Evolutionary conservation across 1,284 basidiomycete genomes (phyloP), one percentile per base, ranked within the genome.

Genomic region (Ustilago tritici): DNA sequence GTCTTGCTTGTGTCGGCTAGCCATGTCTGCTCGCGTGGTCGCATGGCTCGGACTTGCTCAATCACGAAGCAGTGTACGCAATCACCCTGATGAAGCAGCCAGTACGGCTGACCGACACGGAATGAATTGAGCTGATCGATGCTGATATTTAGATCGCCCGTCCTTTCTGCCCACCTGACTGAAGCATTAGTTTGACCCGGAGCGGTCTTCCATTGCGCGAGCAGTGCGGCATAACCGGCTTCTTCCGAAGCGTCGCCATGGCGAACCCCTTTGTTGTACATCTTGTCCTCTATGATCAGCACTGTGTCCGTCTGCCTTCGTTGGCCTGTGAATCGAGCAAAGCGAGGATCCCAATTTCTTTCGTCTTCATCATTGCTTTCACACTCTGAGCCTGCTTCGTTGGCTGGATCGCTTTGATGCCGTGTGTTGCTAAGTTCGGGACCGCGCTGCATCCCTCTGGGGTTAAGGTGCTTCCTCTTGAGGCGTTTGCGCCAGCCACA

Each of bases 51-150:
- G 0, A 77, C 43, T 55, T 70, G 56, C 40, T 77, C 75, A 41
- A 77, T 36, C n/a, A 70, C 61, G 31, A 77, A 70, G 53, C 63
- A 63, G 17, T 77, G 75, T 1, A 65, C 58, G 41, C 75, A 77
- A 23, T 73, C 75, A 34, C 75, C 75, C 31, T 77, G 75, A 34
- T 77, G 75, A 7, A 77, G 64, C 50, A 77, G 7, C 75, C 75
- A 77, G 50, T 73, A 77, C 3, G 75, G 75, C 54, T 73, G 66
- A 11, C 75, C 75, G 4, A 69, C 50, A 6, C 75, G 66, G 9
- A 77, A 17, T 5, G 28, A 5, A 3, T 19, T 46, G 31, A 77
- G 57, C 47, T 73, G 54, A 19, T 73, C 67, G 34, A 77, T 58
- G 14, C 64, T 61, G 23, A 54, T 1, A 23, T 41, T 34, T 35